These are phyloP conservation scores for Penicillium sp. DNA, from an alignment of 2,329 filamentous ascomycete genomes.

Conservation along the genomic window DNA sequence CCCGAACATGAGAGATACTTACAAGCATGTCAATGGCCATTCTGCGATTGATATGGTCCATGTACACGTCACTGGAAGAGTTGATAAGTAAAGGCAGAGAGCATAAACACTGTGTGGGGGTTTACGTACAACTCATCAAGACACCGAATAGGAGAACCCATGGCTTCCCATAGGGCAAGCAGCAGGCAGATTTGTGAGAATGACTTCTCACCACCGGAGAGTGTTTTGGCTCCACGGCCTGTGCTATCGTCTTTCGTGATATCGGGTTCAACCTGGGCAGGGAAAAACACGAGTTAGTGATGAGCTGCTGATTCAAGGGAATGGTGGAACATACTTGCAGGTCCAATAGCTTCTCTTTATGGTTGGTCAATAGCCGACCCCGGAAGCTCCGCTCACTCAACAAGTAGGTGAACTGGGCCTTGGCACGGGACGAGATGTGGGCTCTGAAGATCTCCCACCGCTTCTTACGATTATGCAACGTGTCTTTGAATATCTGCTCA, in stretches of 20 bases:
- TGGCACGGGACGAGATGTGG: conserved; percentile 83
- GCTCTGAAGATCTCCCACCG: conserved; percentile 84
- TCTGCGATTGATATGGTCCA: conserved; percentile 95
- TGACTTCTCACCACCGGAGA: conserved; percentile 96
- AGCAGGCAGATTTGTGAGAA: conserved; percentile 96
- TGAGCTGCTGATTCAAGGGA: conserved; percentile 14
- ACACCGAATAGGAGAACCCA: conserved; percentile 93
- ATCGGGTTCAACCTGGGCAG: conserved; percentile 65
- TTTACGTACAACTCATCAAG: conserved; percentile 81
- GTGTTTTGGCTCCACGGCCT: conserved; percentile 84
- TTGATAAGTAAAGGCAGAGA: conserved; percentile 19
- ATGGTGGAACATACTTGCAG: conserved; percentile 64
- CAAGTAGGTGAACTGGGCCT: conserved; percentile 85
- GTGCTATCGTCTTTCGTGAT: conserved; percentile 70
- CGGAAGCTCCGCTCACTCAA: conserved; percentile 89
- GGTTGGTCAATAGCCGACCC: conserved; percentile 79
- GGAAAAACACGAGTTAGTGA: not conserved
- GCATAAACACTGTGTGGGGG: not conserved
- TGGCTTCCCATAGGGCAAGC: conserved; percentile 94
- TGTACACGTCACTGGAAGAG: conserved; percentile 80
- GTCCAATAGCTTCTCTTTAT: conserved; percentile 74
- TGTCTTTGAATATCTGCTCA: conserved; percentile 58
- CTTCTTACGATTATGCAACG: conserved; percentile 71
- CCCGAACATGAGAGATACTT: conserved; percentile 46
- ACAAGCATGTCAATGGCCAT: conserved; percentile 94